phyloP scores from a whole-genome alignment of 2,329 filamentous ascomycete species.

The Cladophialophora psammophila region DNA sequence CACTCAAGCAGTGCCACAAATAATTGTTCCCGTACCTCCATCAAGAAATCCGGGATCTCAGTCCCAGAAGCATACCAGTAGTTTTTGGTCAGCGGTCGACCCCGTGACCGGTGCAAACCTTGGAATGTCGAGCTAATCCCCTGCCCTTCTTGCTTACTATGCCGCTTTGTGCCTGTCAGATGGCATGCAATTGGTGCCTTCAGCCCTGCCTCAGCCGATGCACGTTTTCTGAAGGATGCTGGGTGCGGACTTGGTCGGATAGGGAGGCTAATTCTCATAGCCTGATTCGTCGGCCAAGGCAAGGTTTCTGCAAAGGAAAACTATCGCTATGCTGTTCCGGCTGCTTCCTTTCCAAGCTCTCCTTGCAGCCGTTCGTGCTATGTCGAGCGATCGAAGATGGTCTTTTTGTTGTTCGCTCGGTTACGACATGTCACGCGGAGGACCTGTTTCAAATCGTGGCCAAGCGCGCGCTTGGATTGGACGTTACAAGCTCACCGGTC shows the following conservation, averaged over 20 bases:
- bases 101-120: slow-evolving; percentile 30
- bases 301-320: slow-evolving; percentile 10
- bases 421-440: slow-evolving; percentile 29
- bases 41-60: slow-evolving; percentile 1
- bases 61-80: neutral
- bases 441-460: slow-evolving; percentile 29
- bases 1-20: slow-evolving; percentile 5
- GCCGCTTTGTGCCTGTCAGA: slow-evolving; percentile 24
- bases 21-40: slow-evolving; percentile 16
- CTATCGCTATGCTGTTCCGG: slow-evolving; percentile 13
- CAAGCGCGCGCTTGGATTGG: slow-evolving; percentile 34
- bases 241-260: slow-evolving; percentile 19
- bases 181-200: slow-evolving; percentile 25
- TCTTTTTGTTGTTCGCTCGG: slow-evolving; percentile 28
- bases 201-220: slow-evolving; percentile 15
- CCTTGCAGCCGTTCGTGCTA: slow-evolving; percentile 8
- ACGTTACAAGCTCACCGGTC: slow-evolving; percentile 13
- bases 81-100: slow-evolving; percentile 31
- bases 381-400: slow-evolving; percentile 9
- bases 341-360: neutral
- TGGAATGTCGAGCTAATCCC: slow-evolving; percentile 1
- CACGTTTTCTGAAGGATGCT: slow-evolving; percentile 17
- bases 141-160: slow-evolving; percentile 14
- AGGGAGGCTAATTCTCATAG: neutral
- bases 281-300: slow-evolving; percentile 4